Percentiles rank a stretch among this genome's conserved stretches.
These are phyloP conservation scores for Trichophyton mentagrophytes DNA, from an alignment of 2,329 filamentous ascomycete genomes.

Conservation along the genomic window DNA sequence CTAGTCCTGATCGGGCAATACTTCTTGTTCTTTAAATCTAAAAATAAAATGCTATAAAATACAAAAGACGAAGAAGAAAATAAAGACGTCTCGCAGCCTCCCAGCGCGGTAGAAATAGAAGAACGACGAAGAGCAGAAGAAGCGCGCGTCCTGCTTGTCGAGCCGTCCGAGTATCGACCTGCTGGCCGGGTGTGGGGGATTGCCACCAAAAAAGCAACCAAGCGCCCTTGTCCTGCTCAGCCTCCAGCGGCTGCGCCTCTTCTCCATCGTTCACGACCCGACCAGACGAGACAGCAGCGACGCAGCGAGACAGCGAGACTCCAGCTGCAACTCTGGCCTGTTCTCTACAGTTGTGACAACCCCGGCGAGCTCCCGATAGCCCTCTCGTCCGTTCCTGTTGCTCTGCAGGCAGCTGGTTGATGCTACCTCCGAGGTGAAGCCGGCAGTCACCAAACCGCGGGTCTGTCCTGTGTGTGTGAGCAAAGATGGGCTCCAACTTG, in stretches of 20 bases:
- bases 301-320: background rate
- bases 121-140: background rate
- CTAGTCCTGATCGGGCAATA: background rate
- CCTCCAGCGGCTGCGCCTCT: conserved; percentile 1
- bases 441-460: conserved; percentile 1
- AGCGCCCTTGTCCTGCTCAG: background rate
- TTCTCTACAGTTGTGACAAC: too few species aligned
- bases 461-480: background rate
- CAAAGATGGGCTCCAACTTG: conserved; percentile 45
- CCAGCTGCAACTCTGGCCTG: background rate
- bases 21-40: background rate
- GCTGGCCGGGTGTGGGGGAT: background rate
- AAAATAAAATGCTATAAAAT: too few species aligned
- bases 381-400: background rate
- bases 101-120: background rate
- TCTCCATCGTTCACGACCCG: background rate
- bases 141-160: too few species aligned
- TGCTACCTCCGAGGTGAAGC: conserved; percentile 5
- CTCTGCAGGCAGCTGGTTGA: background rate
- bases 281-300: too few species aligned
- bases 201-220: background rate
- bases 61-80: background rate
- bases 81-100: background rate
- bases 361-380: too few species aligned
- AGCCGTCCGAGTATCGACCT: too few species aligned